A percentile compares a stretch with the other conserved stretches of the same genome.
phyloP scores from a whole-genome alignment of 805 yeast species.

The Nakazawaea anatomiae region DNA sequence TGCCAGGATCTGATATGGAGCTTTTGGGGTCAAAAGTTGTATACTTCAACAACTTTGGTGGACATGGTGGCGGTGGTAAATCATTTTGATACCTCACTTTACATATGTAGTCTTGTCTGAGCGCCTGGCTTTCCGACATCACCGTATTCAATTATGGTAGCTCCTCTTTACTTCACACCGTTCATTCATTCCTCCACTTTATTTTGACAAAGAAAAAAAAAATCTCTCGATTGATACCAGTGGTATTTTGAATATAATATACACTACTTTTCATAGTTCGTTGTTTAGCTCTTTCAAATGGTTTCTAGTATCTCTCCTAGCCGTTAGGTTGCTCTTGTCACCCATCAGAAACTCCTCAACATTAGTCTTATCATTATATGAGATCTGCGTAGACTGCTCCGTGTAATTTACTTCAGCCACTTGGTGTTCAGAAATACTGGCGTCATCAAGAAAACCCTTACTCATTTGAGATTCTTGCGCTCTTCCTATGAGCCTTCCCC shows the following conservation, averaged over 20 bases:
- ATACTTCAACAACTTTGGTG: constrained; percentile 75
- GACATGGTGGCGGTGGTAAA: constrained; percentile 89
- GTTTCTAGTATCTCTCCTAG: constrained; percentile 2
- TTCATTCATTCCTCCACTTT: not conserved
- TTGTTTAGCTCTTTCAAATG: constrained; percentile 3
- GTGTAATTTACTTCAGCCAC: too few relatives aligned
- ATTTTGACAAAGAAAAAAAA: not conserved
- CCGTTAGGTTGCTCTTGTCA: not conserved
- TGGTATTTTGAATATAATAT: not conserved
- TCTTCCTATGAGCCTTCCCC: constrained; percentile 42
- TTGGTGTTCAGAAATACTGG: too few relatives aligned
- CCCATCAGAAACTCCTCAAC: too few relatives aligned
- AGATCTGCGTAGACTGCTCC: constrained; percentile 8
- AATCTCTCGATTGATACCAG: not conserved
- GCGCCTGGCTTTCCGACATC: constrained; percentile 3
- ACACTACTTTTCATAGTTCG: constrained; percentile 2
- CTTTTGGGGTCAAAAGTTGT: constrained; percentile 36
- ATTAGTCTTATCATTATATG: constrained; percentile 3
- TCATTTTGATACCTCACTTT: constrained; percentile 78
- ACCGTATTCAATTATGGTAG: not conserved
- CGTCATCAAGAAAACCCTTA: constrained; percentile 2
- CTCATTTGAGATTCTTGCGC: constrained; percentile 30
- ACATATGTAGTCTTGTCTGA: constrained; percentile 73
- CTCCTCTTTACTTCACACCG: not conserved
- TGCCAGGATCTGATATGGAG: constrained; percentile 41